Percentiles rank a stretch among this genome's conserved stretches.
phyloP scores from a whole-genome alignment of 169 alveolate species.

The Plasmodium berghei region DNA sequence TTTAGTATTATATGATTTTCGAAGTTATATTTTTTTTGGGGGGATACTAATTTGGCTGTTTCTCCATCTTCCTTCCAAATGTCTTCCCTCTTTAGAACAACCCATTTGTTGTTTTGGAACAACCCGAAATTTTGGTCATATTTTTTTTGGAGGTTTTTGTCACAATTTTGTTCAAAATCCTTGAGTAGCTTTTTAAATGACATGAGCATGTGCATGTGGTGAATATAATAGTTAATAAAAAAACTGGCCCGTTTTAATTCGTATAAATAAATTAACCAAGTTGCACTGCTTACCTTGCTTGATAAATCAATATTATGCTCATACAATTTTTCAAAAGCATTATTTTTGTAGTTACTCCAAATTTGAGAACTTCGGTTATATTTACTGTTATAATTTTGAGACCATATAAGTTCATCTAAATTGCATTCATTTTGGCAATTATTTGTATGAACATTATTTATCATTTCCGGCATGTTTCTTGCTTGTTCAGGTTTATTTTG shows the following conservation, averaged over 20 bases:
- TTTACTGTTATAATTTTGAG: too few species aligned
- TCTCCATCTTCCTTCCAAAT: neutral
- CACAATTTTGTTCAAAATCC: constrained; percentile 11
- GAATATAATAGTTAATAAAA: constrained; percentile 56
- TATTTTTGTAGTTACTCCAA: neutral
- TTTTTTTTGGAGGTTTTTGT: neutral
- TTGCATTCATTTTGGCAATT: neutral
- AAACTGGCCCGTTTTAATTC: constrained; percentile 88
- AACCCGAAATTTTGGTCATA: constrained; percentile 19
- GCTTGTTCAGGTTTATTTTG: too few species aligned
- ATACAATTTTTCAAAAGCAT: constrained; percentile 69
- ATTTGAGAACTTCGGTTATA: too few species aligned
- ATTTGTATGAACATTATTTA: neutral
- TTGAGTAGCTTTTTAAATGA: constrained; percentile 33
- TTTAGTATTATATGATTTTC: neutral
- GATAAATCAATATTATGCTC: constrained; percentile 86
- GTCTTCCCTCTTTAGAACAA: constrained; percentile 11
- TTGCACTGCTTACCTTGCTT: constrained; percentile 90
- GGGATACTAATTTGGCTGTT: neutral
- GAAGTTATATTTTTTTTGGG: too few species aligned
- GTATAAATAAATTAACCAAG: constrained; percentile 92
- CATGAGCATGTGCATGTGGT: constrained; percentile 45
- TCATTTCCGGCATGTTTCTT: too few species aligned
- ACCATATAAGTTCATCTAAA: neutral
- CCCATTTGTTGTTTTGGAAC: constrained; percentile 16